Evolutionary conservation across 352 stramenopile genomes (phyloP), one percentile per base, ranked within the genome.

Genomic region (Thraustochytrium sp.): DNA sequence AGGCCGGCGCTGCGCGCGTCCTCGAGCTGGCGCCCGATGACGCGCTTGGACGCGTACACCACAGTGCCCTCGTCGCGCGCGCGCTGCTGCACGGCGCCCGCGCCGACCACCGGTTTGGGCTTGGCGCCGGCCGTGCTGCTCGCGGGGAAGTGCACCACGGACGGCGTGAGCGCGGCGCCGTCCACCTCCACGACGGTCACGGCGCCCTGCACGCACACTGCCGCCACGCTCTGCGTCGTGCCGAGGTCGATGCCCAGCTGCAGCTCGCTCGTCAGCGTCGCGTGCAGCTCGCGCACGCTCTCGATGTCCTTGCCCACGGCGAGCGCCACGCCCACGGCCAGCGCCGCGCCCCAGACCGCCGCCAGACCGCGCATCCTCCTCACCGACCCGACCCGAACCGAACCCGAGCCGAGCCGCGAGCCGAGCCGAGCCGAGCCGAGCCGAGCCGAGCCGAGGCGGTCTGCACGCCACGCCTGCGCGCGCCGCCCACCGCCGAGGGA

Each of bases 231-330:
- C 51, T 99, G 99, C 26, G 97, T 99, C 9, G 97, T 99, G 87
- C 97, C 97, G 77, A 99, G 91, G 91, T 99, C 97, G 87, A 99
- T 99, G 82, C 97, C 97, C 76, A 99, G 53, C 42, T 80, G 68
- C 13, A 80, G 23, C n/a, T 80, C 68, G 36, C 31, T 80, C 31
- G 68, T 80, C 21, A 80, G 37, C 13, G 44, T 64, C 26, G 31
- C 48, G 48, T 63, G 48, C 18, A 80, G 48, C 51, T 80, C 68
- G 18, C 53, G 42, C 21, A 80, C 34, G 9, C 26, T 29, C 21
- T 63, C 44, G 21, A 53, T 36, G 48, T 80, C 68, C 31, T 46
- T 11, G 38, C 48, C 68, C 26, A 80, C 44, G 4, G 40, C 68
- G 11, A 80, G 48, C 18, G 68, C 68, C n/a, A 80, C 68, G 44